These are phyloP conservation scores for Cryphonectria japonica DNA, from an alignment of 2,329 filamentous ascomycete species.

Conservation along the genomic window DNA sequence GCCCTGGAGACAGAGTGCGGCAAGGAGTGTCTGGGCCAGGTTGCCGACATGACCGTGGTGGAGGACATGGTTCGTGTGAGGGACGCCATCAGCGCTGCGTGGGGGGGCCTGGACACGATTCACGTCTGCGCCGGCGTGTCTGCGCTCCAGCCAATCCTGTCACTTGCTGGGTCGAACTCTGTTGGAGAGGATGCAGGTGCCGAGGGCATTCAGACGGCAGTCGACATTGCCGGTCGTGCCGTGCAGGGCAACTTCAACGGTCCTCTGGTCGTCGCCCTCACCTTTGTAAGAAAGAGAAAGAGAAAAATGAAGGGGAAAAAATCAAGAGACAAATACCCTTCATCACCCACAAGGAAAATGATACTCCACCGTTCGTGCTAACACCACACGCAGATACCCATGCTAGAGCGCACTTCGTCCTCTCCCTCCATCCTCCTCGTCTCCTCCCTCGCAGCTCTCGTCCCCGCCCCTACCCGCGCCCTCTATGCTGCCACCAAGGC, in stretches of 20 bases:
- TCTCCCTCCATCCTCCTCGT: constrained; percentile 28
- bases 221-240: constrained; percentile 34
- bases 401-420: constrained; percentile 37
- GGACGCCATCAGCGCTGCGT: constrained; percentile 32
- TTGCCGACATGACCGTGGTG: constrained; percentile 36
- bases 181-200: constrained; percentile 32
- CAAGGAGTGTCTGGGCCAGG: constrained; percentile 34
- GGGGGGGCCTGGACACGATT: constrained; percentile 40
- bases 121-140: constrained; percentile 40
- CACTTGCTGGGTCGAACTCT: constrained; percentile 31
- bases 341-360: too few species aligned
- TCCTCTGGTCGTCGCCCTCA: constrained; percentile 36
- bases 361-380: not conserved
- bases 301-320: too few species aligned
- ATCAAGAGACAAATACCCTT: not conserved
- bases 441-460: constrained; percentile 32
- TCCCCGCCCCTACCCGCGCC: constrained; percentile 41
- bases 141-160: constrained; percentile 40
- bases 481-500: constrained; percentile 42
- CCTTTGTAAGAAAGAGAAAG: constrained; percentile 32
- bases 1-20: constrained; percentile 36
- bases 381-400: constrained; percentile 32
- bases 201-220: constrained; percentile 33
- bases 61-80: constrained; percentile 38
- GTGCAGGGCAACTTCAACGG: constrained; percentile 39